Base-by-base conservation (phyloP, 768 basidiomycete species). In the Termitomyces sp. region DNA sequence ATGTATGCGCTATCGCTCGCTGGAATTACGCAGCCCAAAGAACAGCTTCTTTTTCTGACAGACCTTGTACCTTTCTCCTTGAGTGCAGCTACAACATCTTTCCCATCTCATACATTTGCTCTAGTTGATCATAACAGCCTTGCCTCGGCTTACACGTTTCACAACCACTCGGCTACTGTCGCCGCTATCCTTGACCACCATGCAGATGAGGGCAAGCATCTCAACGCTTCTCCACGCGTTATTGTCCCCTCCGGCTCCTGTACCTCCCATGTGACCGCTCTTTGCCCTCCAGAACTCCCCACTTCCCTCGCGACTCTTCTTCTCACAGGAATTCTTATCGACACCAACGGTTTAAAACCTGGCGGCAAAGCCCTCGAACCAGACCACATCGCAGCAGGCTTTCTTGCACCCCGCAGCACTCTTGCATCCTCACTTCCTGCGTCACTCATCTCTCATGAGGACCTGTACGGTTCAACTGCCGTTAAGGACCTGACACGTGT, bases 121-220 rank as follows among this genome's bases (percentile, higher is more conserved):
- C 79, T 99, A 18, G 93, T 98, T 47, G 97, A 99, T 71, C 95
- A 98, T 72, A 99, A 98, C 68, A 77, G 77, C 7, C 79, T 97
- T 23, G 73, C 71, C 30, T 65, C 74, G 1, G 66, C 67, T 40
- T 88, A 83, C 68, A 63, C 72, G 2, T 41, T 60, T 3, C 69
- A 73, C 43, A 78, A 77, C 61, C 71, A 77, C 0, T 67, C 70
- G 38, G 73, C 77, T 0, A 71, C 73, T n/a, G 92, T 98, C 10
- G 77, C 82, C 0, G 87, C 89, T 3, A 77, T 98, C 55, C 75
- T 98, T 30, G 97, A 99, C 70, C 96, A 99, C 68, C 95, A 98
- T 67, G 85, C 79, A 16, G 96, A 99, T 70, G 95, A 98, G 67
- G 77, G 80, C 0, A 71, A 79, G 1, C 82, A 97, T 70, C 79